Evolutionary conservation across 352 stramenopile species (phyloP).

Genomic region (Phytophthora rubi): DNA sequence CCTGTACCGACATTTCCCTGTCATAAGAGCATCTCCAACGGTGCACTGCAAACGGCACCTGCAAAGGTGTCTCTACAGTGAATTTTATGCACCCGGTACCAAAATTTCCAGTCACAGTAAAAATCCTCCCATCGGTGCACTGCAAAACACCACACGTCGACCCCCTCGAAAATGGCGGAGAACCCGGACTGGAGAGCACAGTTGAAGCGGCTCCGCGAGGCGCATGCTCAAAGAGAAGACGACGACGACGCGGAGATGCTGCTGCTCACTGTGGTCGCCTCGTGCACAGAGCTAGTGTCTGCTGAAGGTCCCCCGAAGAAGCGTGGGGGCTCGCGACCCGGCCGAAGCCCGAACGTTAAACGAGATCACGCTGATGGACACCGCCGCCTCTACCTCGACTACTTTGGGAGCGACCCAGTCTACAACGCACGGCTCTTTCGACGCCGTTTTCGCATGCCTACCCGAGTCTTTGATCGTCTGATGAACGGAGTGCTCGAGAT

Average conservation of each 20-base stretch:
- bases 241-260: constrained; percentile 3
- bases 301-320: neutral
- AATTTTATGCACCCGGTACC: neutral
- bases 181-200: neutral
- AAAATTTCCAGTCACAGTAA: constrained; percentile 2
- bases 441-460: too few relatives aligned
- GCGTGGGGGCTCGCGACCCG: constrained; percentile 2
- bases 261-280: neutral
- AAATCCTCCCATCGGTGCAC: neutral
- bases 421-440: too few relatives aligned
- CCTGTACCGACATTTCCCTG: too few relatives aligned
- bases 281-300: neutral
- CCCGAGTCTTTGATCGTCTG: too few relatives aligned
- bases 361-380: constrained; percentile 3
- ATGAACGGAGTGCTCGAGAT: too few relatives aligned
- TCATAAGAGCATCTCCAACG: too few relatives aligned
- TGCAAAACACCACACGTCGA: neutral
- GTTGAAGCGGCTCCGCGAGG: constrained; percentile 1
- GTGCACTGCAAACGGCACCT: neutral
- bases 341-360: constrained; percentile 3
- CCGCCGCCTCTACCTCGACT: too few relatives aligned
- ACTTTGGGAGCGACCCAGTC: too few relatives aligned
- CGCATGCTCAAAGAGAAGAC: constrained; percentile 1
- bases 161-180: neutral
- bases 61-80: neutral